These are phyloP conservation scores for Camellia granthamiana DNA, from an alignment of 148 eudicot species.

Conservation along the genomic window DNA sequence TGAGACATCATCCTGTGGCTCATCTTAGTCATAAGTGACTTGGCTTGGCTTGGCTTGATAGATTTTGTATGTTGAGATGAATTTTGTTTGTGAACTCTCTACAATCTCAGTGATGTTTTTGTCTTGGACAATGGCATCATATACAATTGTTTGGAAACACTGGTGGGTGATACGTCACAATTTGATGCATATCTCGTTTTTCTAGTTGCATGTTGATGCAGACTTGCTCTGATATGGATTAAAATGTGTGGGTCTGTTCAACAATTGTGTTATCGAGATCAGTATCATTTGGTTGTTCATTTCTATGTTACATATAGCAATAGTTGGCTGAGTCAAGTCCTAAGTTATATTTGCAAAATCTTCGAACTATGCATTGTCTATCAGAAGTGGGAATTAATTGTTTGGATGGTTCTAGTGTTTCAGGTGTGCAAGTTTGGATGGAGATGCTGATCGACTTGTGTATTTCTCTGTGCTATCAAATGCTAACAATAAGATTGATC, in stretches of 20 bases:
- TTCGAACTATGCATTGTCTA: neutral
- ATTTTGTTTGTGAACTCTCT: conserved; percentile 3
- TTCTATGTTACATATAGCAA: neutral
- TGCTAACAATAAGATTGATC: conserved; percentile 49
- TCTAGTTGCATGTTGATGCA: neutral
- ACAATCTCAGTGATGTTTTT: neutral
- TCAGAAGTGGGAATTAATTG: conserved; percentile 27
- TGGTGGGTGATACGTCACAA: neutral
- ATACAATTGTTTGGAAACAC: neutral
- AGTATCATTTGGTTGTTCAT: neutral
- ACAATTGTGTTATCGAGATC: neutral
- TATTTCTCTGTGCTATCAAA: conserved; percentile 65
- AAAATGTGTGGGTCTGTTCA: neutral
- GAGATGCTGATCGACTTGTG: conserved; percentile 97
- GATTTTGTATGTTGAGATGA: neutral
- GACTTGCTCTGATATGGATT: neutral
- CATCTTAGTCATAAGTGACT: neutral
- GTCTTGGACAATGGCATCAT: neutral
- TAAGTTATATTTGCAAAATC: neutral
- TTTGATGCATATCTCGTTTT: neutral
- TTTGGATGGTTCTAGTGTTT: conserved; percentile 46
- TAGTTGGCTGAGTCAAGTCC: neutral
- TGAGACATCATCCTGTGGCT: conserved; percentile 32
- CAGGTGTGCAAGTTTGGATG: conserved; percentile 99
- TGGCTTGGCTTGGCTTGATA: neutral